phyloP scores from a whole-genome alignment of 169 alveolate species.

The Plasmodium coatneyi region DNA sequence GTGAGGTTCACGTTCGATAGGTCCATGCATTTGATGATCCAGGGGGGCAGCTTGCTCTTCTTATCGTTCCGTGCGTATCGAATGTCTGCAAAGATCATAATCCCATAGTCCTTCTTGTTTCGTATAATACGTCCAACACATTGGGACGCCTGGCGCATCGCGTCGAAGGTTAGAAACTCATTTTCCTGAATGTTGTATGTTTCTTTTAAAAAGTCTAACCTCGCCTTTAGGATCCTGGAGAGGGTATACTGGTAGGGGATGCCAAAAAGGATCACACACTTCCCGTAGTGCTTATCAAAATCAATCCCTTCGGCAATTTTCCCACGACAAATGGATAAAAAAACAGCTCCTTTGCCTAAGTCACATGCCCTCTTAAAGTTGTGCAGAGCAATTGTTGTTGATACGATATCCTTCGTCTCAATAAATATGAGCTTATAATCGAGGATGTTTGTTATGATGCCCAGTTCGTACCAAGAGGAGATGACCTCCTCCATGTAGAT shows the following conservation, averaged over 20 bases:
- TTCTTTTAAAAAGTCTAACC: constrained; percentile 88
- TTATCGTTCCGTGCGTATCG: constrained; percentile 89
- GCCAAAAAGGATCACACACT: constrained; percentile 97
- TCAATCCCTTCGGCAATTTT: constrained; percentile 99
- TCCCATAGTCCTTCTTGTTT: constrained; percentile 93
- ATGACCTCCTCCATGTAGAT: constrained; percentile 92
- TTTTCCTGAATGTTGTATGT: constrained; percentile 93
- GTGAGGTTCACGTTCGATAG: constrained; percentile 84
- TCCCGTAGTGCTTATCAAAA: constrained; percentile 98
- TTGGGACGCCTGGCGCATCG: constrained; percentile 98
- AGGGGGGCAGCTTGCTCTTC: constrained; percentile 90
- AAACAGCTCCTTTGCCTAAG: constrained; percentile 98
- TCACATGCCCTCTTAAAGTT: constrained; percentile 96
- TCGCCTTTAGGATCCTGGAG: constrained; percentile 92
- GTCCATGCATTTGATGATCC: constrained; percentile 91
- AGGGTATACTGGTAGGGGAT: constrained; percentile 97
- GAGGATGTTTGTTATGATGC: constrained; percentile 92
- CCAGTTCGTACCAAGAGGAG: constrained; percentile 96
- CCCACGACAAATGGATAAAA: constrained; percentile 97
- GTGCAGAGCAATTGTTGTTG: constrained; percentile 94
- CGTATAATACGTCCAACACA: constrained; percentile 98
- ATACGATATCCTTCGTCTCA: constrained; percentile 97
- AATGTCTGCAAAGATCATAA: constrained; percentile 94
- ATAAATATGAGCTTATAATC: constrained; percentile 95
- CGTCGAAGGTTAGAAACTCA: constrained; percentile 98